A percentile compares a stretch with the other conserved stretches of the same genome.
Evolutionary conservation across 2,329 filamentous ascomycete genomes (phyloP).

Genomic region (Aschersonia sp.): DNA sequence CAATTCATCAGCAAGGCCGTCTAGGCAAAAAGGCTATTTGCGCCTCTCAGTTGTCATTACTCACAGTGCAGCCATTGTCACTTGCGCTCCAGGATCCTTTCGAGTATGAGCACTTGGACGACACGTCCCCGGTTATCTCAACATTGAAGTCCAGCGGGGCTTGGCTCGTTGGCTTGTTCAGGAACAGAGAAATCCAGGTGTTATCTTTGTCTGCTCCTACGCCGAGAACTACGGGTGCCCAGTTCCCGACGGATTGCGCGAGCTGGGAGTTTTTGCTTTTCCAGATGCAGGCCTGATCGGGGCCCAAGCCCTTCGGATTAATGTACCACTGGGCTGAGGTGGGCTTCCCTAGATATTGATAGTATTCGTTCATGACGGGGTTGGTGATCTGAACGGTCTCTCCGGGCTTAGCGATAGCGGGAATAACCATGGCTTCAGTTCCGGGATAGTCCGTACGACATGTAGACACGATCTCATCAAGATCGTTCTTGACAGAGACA

Average conservation of each 20-base stretch:
- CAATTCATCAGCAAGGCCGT: not conserved
- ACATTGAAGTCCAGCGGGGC: conserved; percentile 66
- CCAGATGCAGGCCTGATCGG: conserved; percentile 67
- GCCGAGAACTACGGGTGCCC: conserved; percentile 73
- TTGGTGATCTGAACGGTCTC: conserved; percentile 53
- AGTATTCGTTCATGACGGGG: conserved; percentile 59
- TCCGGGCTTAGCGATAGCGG: conserved; percentile 49
- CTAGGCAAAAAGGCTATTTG: not conserved
- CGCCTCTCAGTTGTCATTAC: conserved; percentile 17
- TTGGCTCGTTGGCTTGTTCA: conserved; percentile 62
- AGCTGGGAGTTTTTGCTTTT: conserved; percentile 18
- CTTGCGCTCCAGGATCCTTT: conserved; percentile 47
- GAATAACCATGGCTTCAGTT: conserved; percentile 76
- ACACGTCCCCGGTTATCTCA: conserved; percentile 53
- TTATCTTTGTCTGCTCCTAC: conserved; percentile 49
- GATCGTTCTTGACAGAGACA: conserved; percentile 62
- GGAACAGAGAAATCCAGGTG: conserved; percentile 74
- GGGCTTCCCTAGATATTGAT: conserved; percentile 54
- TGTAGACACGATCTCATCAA: conserved; percentile 51
- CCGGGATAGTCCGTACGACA: conserved; percentile 97
- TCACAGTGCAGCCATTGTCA: conserved; percentile 64
- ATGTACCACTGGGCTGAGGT: conserved; percentile 96
- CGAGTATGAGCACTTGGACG: conserved; percentile 46
- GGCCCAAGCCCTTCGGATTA: conserved; percentile 61
- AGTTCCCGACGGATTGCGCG: conserved; percentile 59